Evolutionary conservation across 176 grass and related monocot species (phyloP).

Genomic region (Poa annua): DNA sequence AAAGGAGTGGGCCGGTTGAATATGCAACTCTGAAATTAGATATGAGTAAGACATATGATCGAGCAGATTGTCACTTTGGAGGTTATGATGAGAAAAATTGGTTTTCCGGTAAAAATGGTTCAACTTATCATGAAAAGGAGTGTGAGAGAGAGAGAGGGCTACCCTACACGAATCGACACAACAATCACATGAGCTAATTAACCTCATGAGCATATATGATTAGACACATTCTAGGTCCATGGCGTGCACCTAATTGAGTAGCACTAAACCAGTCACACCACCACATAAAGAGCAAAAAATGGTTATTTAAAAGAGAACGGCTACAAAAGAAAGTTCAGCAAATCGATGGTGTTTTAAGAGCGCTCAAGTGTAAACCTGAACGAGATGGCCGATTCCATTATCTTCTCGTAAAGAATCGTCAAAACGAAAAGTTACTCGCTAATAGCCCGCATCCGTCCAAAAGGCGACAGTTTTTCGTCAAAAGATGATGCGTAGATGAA

Average conservation of each 20-base stretch:
- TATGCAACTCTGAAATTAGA: too few species aligned
- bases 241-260: neutral
- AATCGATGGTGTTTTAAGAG: neutral
- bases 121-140: too few species aligned
- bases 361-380: neutral
- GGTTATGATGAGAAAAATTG: too few species aligned
- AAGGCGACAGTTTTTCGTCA: slow-evolving; percentile 28
- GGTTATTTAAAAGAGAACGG: neutral
- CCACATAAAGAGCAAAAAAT: neutral
- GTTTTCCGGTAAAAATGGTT: too few species aligned
- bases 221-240: neutral
- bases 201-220: neutral
- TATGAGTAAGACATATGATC: too few species aligned
- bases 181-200: neutral
- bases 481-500: neutral
- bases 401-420: neutral
- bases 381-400: slow-evolving; percentile 18
- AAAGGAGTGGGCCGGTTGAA: too few species aligned
- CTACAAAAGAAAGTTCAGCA: neutral
- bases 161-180: neutral
- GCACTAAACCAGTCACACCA: neutral
- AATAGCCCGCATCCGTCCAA: slow-evolving; percentile 1
- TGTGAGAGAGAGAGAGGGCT: neutral
- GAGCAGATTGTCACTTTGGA: too few species aligned
- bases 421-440: slow-evolving; percentile 2